Conservation (phyloP, 108 stramenopile genomes). For the Nitzschia putrida region DNA sequence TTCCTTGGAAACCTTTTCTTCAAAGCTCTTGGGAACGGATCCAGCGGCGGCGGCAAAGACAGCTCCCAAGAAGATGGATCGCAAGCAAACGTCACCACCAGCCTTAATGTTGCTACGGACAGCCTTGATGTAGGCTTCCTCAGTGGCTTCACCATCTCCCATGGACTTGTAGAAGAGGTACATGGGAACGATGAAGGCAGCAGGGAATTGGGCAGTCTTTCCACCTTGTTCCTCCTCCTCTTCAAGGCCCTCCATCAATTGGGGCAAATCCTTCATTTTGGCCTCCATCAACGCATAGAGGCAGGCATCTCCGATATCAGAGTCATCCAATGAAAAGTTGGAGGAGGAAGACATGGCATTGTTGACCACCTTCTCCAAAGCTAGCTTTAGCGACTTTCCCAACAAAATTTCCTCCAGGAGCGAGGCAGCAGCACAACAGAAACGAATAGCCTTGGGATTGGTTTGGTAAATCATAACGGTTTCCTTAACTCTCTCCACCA, state of each 20-base stretch:
- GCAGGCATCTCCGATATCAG: constrained; percentile 24
- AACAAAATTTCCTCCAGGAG: constrained; percentile 19
- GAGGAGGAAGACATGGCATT: neutral
- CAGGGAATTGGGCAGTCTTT: constrained; percentile 11
- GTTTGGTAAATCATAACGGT: constrained; percentile 26
- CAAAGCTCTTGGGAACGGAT: constrained; percentile 23
- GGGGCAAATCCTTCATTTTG: constrained; percentile 19
- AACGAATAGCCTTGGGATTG: constrained; percentile 25
- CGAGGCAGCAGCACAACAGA: constrained; percentile 17
- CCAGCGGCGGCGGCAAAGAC: constrained; percentile 21
- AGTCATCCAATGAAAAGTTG: constrained; percentile 11
- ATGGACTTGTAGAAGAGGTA: constrained; percentile 26
- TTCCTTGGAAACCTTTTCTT: constrained; percentile 17
- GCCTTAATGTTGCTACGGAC: constrained; percentile 22
- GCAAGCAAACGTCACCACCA: constrained; percentile 16
- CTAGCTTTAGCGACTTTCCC: constrained; percentile 10
- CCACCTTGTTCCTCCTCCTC: constrained; percentile 17
- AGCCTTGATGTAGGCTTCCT: constrained; percentile 12
- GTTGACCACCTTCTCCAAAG: constrained; percentile 18
- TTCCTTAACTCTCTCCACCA: constrained; percentile 25
- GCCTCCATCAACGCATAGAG: constrained; percentile 15
- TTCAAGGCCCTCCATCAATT: constrained; percentile 7
- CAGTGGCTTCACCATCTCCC: constrained; percentile 14
- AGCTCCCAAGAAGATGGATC: constrained; percentile 19
- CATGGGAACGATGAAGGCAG: constrained; percentile 17